A percentile compares a stretch with the other conserved stretches of the same genome.
Evolutionary conservation across 2,329 filamentous ascomycete genomes (phyloP).

Genomic region (Acrocalymma vagum): DNA sequence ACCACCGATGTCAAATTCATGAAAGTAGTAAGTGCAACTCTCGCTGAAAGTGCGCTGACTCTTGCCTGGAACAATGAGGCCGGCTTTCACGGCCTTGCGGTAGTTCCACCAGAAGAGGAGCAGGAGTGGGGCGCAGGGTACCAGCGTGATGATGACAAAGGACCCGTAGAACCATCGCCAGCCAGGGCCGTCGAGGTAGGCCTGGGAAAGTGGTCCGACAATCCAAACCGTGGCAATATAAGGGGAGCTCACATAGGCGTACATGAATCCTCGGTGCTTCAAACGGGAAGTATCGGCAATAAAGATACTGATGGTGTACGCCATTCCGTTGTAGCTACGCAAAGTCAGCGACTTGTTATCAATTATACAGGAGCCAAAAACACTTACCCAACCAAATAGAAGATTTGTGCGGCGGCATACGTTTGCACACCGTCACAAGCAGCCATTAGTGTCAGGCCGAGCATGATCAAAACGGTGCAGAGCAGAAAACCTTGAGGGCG

Average conservation of each 20-base stretch:
- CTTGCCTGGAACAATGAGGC: slow-evolving; percentile 54
- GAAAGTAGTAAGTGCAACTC: slow-evolving; percentile 61
- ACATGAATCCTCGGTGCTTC: slow-evolving; percentile 69
- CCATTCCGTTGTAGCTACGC: slow-evolving; percentile 60
- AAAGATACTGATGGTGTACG: slow-evolving; percentile 69
- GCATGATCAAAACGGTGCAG: slow-evolving; percentile 24
- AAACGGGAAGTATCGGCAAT: slow-evolving; percentile 72
- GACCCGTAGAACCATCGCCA: slow-evolving; percentile 75
- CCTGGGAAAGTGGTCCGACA: slow-evolving; percentile 26
- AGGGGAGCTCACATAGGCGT: slow-evolving; percentile 52
- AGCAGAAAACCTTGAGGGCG: slow-evolving; percentile 43
- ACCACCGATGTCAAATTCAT: slow-evolving; percentile 71
- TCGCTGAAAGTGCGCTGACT: slow-evolving; percentile 57
- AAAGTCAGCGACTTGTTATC: not conserved
- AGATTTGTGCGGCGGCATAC: slow-evolving; percentile 70
- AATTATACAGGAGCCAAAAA: slow-evolving; percentile 26
- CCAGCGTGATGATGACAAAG: slow-evolving; percentile 70
- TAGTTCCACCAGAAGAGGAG: slow-evolving; percentile 64
- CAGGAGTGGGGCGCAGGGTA: slow-evolving; percentile 69
- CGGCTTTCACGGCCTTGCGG: slow-evolving; percentile 64
- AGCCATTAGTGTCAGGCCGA: slow-evolving; percentile 70
- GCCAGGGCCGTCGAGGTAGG: slow-evolving; percentile 56
- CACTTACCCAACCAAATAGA: slow-evolving; percentile 67
- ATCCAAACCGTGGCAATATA: slow-evolving; percentile 30
- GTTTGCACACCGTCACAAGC: slow-evolving; percentile 65